Base-by-base conservation (phyloP, 371 early-diverging fungal genomes). In the Apophysomyces ossiformis region DNA sequence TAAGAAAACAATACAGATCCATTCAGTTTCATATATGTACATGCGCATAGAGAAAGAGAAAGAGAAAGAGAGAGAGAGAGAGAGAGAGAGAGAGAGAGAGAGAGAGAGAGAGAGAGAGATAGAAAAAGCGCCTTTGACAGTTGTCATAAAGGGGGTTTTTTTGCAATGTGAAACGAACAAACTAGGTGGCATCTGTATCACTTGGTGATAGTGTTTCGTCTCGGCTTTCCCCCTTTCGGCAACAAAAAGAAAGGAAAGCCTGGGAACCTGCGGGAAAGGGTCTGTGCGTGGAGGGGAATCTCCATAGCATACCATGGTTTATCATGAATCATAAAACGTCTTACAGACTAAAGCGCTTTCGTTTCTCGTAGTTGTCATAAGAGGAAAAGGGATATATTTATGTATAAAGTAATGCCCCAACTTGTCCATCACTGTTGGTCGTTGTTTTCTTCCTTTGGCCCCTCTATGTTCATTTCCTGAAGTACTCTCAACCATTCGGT, bases 401-500 rank as follows among this genome's bases (percentile, higher is more conserved):
- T 60, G 60, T 41, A 26, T 26, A 39, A 60, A 60, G 57, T 26
- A 57, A 35, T 0, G 16, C 37, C 36, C 44, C 37, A n/a, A n/a
- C 32, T 26, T 26, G 1, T 26, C 3, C 46, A 62, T 62, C 54
- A 50, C 21, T 50, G 54, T 26, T n/a, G 16, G 45, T 18, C 21
- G 44, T 41, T 50, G 45, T 45, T 18, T 45, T 45, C 46, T 50
- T 16, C 36, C 59, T 61, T 65, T 43, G 44, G 50, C 57, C 9
- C 57, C 61, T 41, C 75, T 69, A 32, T 69, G 61, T 86, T 79
- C 83, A 87, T 85, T 70, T 87, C 89, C 36, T 84, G 81, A 38
- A 86, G 67, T 1, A 87, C 87, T 45, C 83, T 78, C 35, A 89
- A 69, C 89, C 89, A 89, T 60, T 82, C 86, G 37, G 79, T 78